Percentiles rank a stretch among this genome's conserved stretches.
phyloP scores from a whole-genome alignment of 2,329 filamentous ascomycete species.

The Aspergillus pseudotamarii region DNA sequence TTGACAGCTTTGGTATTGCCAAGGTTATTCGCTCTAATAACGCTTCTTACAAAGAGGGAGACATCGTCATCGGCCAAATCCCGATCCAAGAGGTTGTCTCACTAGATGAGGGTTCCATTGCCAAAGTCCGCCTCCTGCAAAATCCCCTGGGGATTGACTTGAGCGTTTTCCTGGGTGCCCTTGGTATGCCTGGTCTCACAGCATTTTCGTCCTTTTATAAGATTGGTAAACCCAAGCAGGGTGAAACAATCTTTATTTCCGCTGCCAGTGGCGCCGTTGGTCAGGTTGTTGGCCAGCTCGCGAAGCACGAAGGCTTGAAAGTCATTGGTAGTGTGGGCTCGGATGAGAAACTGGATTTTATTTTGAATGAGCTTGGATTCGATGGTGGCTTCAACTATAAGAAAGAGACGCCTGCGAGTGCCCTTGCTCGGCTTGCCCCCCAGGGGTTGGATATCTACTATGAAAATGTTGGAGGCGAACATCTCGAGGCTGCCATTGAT shows the following conservation, averaged over 20 bases:
- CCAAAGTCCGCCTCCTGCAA: constrained; percentile 58
- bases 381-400: constrained; percentile 86
- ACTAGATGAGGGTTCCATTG: constrained; percentile 51
- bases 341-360: constrained; percentile 78
- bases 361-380: constrained; percentile 69
- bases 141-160: constrained; percentile 62
- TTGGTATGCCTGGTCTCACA: constrained; percentile 79
- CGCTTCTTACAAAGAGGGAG: constrained; percentile 65
- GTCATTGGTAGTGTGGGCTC: constrained; percentile 83
- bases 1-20: constrained; percentile 66
- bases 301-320: constrained; percentile 75
- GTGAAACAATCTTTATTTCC: constrained; percentile 80
- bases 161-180: constrained; percentile 69
- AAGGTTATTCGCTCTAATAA: constrained; percentile 72
- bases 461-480: constrained; percentile 77
- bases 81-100: constrained; percentile 71
- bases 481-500: constrained; percentile 68
- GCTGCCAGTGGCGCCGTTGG: constrained; percentile 81
- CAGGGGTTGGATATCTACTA: constrained; percentile 82
- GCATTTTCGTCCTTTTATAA: constrained; percentile 75
- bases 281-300: constrained; percentile 79
- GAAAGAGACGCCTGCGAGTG: constrained; percentile 71
- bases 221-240: constrained; percentile 73
- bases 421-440: constrained; percentile 72
- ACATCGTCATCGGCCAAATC: constrained; percentile 62